Base-by-base conservation (phyloP, 1,139 yeast genomes). In the Candida tetrigidarum region DNA sequence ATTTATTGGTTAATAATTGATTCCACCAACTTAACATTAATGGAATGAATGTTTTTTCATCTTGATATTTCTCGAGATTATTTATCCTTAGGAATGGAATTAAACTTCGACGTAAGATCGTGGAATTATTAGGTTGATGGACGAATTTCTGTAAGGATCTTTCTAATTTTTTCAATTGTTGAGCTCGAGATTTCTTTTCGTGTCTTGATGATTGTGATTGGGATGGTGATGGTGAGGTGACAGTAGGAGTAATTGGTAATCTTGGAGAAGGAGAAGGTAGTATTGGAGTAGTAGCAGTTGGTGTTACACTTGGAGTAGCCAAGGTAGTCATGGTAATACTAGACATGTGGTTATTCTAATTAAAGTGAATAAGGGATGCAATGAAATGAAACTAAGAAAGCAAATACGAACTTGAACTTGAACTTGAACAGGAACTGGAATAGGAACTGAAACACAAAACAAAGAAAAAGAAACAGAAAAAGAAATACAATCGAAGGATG, bases 1-100 rank as follows among this genome's bases (percentile, higher is more conserved):
- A 23, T 14, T 34, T 34, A 15, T 22, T 34, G 3, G 28, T 22
- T 14, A 34, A 34, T 34, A 34, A 15, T 15, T 34, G 37, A 23
- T 34, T 34, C 37, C 37, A 34, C 37, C 37, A 34, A 23, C 37
- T 34, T n/a, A 34, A 34, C 37, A 34, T 34, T n/a, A 34, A 34
- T 5, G 37, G 37, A 15, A 34, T 23, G 18, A 34, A 34, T 4
- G n/a, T 34, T 14, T 34, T 34, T 8, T 34, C 37, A 22, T 34
- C 28, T 14, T 22, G 18, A n/a, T 10, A 22, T 15, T 12, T 34
- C 12, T 34, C 28, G 10, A 34, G 16, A 15, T 34, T 28, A 15
- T 22, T 34, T 34, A 23, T 34, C 12, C 37, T 34, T 12, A 34
- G 18, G 8, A 34, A 34, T 10, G 37, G 37, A 4, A 34, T 22